Percentiles rank a stretch among this genome's conserved stretches.
Evolutionary conservation across 2,329 filamentous ascomycete species (phyloP).

Genomic region (Colletotrichum shisoi): DNA sequence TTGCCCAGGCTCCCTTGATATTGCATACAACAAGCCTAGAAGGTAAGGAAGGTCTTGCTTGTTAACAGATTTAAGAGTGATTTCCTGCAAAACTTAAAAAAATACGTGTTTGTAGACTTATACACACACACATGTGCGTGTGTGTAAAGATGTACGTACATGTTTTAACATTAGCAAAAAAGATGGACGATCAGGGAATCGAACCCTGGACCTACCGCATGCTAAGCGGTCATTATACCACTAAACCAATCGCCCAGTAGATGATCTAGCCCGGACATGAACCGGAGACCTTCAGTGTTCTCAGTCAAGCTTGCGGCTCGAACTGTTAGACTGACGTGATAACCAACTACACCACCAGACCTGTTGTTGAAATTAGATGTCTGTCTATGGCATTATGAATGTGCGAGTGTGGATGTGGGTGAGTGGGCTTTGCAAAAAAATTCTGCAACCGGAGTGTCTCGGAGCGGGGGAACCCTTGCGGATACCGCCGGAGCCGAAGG

Average conservation of each 20-base stretch:
- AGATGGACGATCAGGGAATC: constrained; percentile 36
- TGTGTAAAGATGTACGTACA: too few relatives aligned
- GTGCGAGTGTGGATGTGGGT: background rate
- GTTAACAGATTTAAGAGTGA: too few relatives aligned
- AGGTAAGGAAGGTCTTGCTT: too few relatives aligned
- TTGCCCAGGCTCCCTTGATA: too few relatives aligned
- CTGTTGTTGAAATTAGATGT: background rate
- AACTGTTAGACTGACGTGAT: constrained; percentile 58
- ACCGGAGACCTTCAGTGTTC: constrained; percentile 39
- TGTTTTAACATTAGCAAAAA: background rate
- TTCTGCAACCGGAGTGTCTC: constrained; percentile 3
- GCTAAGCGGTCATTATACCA: constrained; percentile 39
- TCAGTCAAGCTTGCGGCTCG: background rate
- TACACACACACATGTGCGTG: too few relatives aligned
- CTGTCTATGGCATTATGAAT: background rate
- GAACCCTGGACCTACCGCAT: constrained; percentile 38
- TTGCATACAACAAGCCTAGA: too few relatives aligned
- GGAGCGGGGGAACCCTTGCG: constrained; percentile 1
- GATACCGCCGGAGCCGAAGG: constrained; percentile 2
- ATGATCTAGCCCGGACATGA: constrained; percentile 39
- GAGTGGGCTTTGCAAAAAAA: background rate
- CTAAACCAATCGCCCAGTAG: constrained; percentile 32
- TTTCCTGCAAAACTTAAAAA: too few relatives aligned
- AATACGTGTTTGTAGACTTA: too few relatives aligned
- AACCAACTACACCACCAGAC: constrained; percentile 56